Conservation (phyloP, 2,329 filamentous ascomycete species). For the Sarocladiaceae sp. region DNA sequence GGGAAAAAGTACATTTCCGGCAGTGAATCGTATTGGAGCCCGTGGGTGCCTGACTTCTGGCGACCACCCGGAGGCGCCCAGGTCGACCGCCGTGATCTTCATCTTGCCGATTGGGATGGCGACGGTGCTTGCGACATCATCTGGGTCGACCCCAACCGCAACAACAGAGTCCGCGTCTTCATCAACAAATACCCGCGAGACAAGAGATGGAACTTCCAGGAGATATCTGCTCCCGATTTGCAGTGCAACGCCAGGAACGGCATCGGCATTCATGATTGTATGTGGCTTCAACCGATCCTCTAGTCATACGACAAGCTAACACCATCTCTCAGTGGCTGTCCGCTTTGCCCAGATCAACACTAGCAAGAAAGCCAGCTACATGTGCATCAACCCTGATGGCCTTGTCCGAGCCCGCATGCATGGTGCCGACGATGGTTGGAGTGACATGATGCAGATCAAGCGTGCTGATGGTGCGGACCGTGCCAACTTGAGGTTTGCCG, state of each 20-base stretch:
- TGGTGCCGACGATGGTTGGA: not conserved
- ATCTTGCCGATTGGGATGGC: constrained; percentile 32
- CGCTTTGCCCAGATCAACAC: constrained; percentile 27
- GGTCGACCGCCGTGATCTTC: constrained; percentile 23
- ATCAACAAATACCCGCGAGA: constrained; percentile 17
- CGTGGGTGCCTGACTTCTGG: not conserved
- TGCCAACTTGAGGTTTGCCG: constrained; percentile 30
- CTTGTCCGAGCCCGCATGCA: constrained; percentile 17
- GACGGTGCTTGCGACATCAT: constrained; percentile 31
- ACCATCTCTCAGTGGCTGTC: constrained; percentile 20
- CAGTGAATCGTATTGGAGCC: not conserved
- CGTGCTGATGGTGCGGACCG: constrained; percentile 24
- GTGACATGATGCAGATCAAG: constrained; percentile 25
- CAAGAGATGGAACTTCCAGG: not conserved
- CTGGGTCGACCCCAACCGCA: constrained; percentile 22
- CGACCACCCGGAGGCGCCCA: constrained; percentile 6
- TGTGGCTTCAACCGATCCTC: too few species aligned
- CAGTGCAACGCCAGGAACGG: not conserved
- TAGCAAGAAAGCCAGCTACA: constrained; percentile 24
- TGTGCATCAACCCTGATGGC: constrained; percentile 27
- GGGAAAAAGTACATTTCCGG: not conserved
- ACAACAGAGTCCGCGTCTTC: constrained; percentile 18
- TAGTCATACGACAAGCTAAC: too few species aligned
- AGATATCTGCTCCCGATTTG: not conserved
- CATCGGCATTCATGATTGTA: not conserved